Base-by-base conservation (phyloP, 805 yeast species). In the Alloascoidea africana region DNA sequence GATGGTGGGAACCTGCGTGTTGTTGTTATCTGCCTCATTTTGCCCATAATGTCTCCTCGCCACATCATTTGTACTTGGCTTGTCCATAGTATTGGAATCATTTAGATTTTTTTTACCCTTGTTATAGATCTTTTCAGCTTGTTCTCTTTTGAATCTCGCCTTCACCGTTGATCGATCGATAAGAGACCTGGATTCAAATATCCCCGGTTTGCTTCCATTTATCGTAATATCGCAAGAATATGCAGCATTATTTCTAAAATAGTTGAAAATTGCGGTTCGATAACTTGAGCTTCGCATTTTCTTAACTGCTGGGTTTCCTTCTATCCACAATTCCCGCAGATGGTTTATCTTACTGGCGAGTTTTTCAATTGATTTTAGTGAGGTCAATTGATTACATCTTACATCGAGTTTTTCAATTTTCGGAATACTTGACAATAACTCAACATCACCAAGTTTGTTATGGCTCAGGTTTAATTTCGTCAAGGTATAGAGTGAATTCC, bases 191-290 rank as follows among this genome's bases (percentile, higher is more conserved):
- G 42, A 46, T 36, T 48, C 52, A 4, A 48, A 32, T 19, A 48
- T n/a, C 8, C 52, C 52, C 5, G 52, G 52, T n/a, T 32, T 18
- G 11, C 42, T 33, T 4, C 49, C 53, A 30, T 48, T 53, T 4
- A 48, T 43, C 33, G 38, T n/a, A 15, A 48, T 40, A 34, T 48
- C 52, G 4, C 42, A 40, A 16, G 39, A 27, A 27, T 33, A 48
- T 6, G 47, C 52, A 14, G 47, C 41, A 2, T 44, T 39, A 14
- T 37, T 17, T 17, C 53, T 19, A 27, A 48, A 48, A n/a, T 38
- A 18, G 18, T 49, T 49, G 40, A 48, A 48, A 6, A 48, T 44
- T 3, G 46, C 37, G 14, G 46, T 19, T 5, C 52, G 41, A 34
- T 48, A 41, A 13, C 49, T 34, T 3, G 41, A 38, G 23, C 35